Conservation (phyloP, 225 moss, liverwort and hornwort genomes). For the Neckera pumila region DNA sequence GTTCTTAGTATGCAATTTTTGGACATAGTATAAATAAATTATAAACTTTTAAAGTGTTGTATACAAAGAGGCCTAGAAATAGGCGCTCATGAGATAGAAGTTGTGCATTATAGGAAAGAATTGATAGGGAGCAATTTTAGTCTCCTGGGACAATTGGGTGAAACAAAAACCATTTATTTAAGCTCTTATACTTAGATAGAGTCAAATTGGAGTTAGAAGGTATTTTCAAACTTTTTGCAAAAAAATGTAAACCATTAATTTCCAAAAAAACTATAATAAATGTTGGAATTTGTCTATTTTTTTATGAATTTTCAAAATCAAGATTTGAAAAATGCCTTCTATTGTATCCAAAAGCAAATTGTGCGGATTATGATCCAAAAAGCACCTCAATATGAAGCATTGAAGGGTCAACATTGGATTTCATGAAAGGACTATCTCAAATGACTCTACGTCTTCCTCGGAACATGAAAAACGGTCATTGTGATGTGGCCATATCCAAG, state of each 20-base stretch:
- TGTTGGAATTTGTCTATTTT: neutral
- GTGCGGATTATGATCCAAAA: accelerated
- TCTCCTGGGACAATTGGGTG: no score
- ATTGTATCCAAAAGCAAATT: neutral
- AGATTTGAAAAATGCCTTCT: neutral
- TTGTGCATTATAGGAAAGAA: neutral
- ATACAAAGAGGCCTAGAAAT: no score
- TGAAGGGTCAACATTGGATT: neutral
- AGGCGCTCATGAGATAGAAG: neutral
- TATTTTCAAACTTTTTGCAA: neutral
- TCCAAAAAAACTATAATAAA: no score
- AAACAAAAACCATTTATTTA: no score
- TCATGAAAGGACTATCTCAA: neutral
- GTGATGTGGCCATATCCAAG: neutral
- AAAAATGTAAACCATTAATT: neutral
- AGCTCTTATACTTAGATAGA: no score
- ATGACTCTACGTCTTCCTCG: accelerated
- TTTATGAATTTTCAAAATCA: neutral
- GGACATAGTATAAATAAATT: accelerated
- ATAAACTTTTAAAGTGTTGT: neutral
- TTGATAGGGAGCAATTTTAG: neutral
- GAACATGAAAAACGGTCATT: accelerated
- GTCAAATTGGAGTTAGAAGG: neutral
- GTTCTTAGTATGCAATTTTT: neutral
- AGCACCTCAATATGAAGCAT: neutral